Percentiles rank a stretch among this genome's conserved stretches.
These are phyloP conservation scores for Ceriops decandra DNA, from an alignment of 345 rosid genomes.

Conservation along the genomic window DNA sequence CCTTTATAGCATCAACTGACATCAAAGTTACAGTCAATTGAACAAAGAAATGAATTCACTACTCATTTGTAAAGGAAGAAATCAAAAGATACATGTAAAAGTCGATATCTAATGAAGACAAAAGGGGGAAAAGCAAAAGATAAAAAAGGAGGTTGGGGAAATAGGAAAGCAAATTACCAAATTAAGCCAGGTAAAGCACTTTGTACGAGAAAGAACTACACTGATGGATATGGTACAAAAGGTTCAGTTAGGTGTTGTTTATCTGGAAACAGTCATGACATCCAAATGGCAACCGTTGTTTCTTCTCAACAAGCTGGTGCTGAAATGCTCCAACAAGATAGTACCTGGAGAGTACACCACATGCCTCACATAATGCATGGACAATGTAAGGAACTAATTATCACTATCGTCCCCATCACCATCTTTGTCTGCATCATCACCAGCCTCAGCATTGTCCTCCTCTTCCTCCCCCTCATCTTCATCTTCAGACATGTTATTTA, in stretches of 20 bases:
- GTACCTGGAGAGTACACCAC: slow-evolving; percentile 12
- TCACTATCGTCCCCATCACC: slow-evolving; percentile 43
- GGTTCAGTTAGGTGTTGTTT: slow-evolving; percentile 14
- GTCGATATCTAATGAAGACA: background rate
- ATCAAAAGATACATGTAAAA: background rate
- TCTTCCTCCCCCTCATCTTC: slow-evolving; percentile 67
- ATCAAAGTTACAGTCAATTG: background rate
- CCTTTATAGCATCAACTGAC: no score
- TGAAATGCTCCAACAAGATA: slow-evolving; percentile 10
- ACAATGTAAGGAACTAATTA: slow-evolving; percentile 23
- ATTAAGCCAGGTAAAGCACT: slow-evolving; percentile 1
- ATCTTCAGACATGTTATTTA: slow-evolving; percentile 83
- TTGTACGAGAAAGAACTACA: slow-evolving; percentile 12
- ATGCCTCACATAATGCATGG: slow-evolving; percentile 19
- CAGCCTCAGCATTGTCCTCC: slow-evolving; percentile 45
- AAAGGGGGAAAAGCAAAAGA: no score
- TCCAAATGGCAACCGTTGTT: slow-evolving; percentile 4
- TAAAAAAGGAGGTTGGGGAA: background rate
- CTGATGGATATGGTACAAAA: slow-evolving; percentile 13
- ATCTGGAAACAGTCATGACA: slow-evolving; percentile 21
- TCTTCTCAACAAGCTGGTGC: background rate
- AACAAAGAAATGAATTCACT: background rate
- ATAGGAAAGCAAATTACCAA: slow-evolving; percentile 19
- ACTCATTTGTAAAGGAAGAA: background rate
- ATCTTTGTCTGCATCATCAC: slow-evolving; percentile 42